A percentile compares a stretch with the other conserved stretches of the same genome.
phyloP scores from a whole-genome alignment of 352 stramenopile genomes.

The Pythium oligandrum region DNA sequence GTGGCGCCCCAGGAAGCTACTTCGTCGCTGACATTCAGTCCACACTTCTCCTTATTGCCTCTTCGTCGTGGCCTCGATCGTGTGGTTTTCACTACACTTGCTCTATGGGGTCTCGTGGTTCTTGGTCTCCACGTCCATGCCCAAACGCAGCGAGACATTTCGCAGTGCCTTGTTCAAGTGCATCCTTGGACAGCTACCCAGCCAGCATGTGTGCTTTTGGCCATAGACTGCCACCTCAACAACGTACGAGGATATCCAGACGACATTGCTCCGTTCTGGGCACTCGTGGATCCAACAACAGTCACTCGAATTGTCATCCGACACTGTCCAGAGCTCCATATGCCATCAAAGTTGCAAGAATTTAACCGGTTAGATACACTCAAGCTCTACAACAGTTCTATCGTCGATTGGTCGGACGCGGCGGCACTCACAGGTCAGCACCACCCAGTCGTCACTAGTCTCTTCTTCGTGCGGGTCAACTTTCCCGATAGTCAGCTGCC shows the following conservation, averaged over 20 bases:
- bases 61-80: background rate
- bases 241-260: background rate
- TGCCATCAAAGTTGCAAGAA: slow-evolving; percentile 1
- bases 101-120: background rate
- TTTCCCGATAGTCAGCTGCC: slow-evolving; percentile 5
- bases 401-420: background rate
- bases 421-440: background rate
- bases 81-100: background rate
- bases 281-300: background rate
- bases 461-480: slow-evolving; percentile 12
- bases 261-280: background rate
- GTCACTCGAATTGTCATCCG: slow-evolving; percentile 6
- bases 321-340: slow-evolving; percentile 10
- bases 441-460: background rate
- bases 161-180: background rate
- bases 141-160: background rate
- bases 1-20: no score
- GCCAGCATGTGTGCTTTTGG: no score
- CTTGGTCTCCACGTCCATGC: slow-evolving; percentile 7
- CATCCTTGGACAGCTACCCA: no score
- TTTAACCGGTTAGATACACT: slow-evolving; percentile 8
- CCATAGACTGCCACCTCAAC: background rate
- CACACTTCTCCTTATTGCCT: background rate
- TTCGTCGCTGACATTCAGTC: no score
- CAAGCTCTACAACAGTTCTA: slow-evolving; percentile 14